Percentiles rank a stretch among this genome's conserved stretches.
Evolutionary conservation across 352 stramenopile genomes (phyloP).

Genomic region (Pythium vanterpoolii): DNA sequence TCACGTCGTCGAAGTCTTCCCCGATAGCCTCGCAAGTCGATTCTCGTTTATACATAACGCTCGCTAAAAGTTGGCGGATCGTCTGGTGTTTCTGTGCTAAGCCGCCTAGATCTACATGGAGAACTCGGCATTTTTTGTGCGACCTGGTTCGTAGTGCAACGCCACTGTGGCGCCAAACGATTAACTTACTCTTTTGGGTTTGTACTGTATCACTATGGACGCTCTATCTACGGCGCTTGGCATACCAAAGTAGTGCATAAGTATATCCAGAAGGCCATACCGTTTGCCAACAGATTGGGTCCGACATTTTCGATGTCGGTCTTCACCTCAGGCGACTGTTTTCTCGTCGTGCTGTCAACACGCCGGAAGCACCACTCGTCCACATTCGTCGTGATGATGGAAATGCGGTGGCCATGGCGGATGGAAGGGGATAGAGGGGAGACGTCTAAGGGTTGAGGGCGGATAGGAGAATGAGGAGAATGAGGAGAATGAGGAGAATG

Average conservation of each 20-base stretch:
- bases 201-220: too few relatives aligned
- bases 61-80: not conserved
- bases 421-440: too few relatives aligned
- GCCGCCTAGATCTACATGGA: not conserved
- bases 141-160: not conserved
- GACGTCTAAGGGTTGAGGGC: too few relatives aligned
- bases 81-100: not conserved
- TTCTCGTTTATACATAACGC: slow-evolving; percentile 1
- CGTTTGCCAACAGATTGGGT: not conserved
- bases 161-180: not conserved
- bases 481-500: too few relatives aligned
- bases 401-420: not conserved
- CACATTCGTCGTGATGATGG: not conserved
- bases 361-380: not conserved
- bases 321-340: not conserved
- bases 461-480: too few relatives aligned
- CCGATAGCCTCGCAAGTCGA: not conserved
- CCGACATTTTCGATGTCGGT: not conserved
- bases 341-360: not conserved
- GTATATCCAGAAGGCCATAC: not conserved
- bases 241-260: not conserved
- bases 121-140: not conserved
- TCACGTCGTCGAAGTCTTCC: slow-evolving; percentile 6
- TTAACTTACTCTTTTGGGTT: too few relatives aligned
- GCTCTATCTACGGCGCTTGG: too few relatives aligned